Evolutionary conservation across 139 green algal genomes (phyloP).

Genomic region (Pleodorina starrii): DNA sequence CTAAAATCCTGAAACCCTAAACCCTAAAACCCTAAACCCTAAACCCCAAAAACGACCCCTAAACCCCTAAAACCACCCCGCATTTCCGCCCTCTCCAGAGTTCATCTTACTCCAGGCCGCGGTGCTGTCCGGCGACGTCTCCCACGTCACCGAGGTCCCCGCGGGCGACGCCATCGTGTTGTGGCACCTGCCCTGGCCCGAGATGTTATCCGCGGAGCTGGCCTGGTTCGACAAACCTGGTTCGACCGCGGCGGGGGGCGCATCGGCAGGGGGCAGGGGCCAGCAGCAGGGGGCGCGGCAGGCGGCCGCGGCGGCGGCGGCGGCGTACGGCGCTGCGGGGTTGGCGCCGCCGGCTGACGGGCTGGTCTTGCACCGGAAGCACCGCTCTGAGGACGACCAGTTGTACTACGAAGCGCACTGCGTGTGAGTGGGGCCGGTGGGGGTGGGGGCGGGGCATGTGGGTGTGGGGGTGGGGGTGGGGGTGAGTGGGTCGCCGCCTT

Average conservation of each 20-base stretch:
- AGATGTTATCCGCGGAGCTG: conserved; percentile 68
- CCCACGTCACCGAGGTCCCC: conserved; percentile 63
- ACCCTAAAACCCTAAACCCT: too few relatives aligned
- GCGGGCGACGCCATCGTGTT: conserved; percentile 42
- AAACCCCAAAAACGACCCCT: too few relatives aligned
- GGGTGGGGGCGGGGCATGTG: too few relatives aligned
- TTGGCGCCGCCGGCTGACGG: conserved; percentile 66
- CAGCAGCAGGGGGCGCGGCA: neutral
- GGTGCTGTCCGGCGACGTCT: conserved; percentile 44
- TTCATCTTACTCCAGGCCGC: conserved; percentile 73
- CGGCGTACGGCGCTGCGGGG: neutral
- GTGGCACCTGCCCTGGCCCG: conserved; percentile 68
- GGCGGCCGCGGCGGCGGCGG: neutral
- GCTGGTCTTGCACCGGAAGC: conserved; percentile 84
- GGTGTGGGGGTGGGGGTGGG: too few relatives aligned
- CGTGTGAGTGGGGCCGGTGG: too few relatives aligned
- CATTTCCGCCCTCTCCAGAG: too few relatives aligned
- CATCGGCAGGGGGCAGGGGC: neutral
- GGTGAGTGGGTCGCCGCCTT: neutral
- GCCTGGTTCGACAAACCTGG: conserved; percentile 57
- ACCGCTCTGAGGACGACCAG: conserved; percentile 67
- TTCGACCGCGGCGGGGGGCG: too few relatives aligned
- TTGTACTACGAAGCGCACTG: conserved; percentile 83
- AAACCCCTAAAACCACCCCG: too few relatives aligned
- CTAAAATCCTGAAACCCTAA: too few relatives aligned